phyloP scores from a whole-genome alignment of 2,329 filamentous ascomycete species.

The Incumbomyces lentus region DNA sequence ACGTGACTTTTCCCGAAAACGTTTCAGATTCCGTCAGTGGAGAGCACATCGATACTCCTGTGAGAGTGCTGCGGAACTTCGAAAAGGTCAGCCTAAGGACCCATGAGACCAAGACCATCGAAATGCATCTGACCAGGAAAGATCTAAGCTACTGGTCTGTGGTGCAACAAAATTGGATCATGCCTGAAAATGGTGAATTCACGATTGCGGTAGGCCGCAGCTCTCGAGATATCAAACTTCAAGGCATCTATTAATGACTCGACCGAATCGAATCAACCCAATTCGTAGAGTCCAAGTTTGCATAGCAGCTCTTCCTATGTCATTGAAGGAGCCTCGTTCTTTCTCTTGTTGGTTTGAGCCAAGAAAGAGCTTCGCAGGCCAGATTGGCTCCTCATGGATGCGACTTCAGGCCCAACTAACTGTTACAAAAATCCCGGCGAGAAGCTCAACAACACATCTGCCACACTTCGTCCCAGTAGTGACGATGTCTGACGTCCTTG shows the following conservation, averaged over 20 bases:
- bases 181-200: conserved; percentile 35
- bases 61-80: conserved; percentile 60
- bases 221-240: conserved; percentile 21
- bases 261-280: neutral
- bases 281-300: neutral
- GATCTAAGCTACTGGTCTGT: conserved; percentile 68
- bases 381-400: too few relatives aligned
- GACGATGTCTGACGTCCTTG: too few relatives aligned
- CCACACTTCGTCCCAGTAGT: too few relatives aligned
- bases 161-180: conserved; percentile 57
- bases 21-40: conserved; percentile 33
- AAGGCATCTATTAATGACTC: neutral
- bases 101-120: conserved; percentile 44
- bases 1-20: conserved; percentile 25
- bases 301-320: too few relatives aligned
- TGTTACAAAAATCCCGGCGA: too few relatives aligned
- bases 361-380: too few relatives aligned
- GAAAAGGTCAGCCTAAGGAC: conserved; percentile 54
- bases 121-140: conserved; percentile 52
- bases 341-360: too few relatives aligned
- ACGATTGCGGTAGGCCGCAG: conserved; percentile 21
- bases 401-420: too few relatives aligned
- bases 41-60: conserved; percentile 52
- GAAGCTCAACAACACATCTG: too few relatives aligned
- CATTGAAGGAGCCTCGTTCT: too few relatives aligned